Evolutionary conservation across 2,329 filamentous ascomycete species (phyloP).

Genomic region (Pseudogymnoascus sp.): DNA sequence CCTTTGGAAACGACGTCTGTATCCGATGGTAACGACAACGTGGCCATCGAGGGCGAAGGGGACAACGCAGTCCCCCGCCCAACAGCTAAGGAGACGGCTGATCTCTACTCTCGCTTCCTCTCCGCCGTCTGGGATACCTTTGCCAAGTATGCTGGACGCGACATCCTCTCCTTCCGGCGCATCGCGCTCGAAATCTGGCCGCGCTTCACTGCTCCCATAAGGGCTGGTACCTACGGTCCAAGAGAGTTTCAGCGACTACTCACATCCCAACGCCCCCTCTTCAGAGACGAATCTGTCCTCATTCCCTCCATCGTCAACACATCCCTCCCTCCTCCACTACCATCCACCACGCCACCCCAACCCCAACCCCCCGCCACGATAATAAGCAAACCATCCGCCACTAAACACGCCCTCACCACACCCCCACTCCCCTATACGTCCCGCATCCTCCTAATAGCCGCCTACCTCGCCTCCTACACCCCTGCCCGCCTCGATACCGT

Average conservation of each 20-base stretch:
- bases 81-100: constrained; percentile 43
- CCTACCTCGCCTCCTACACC: constrained; percentile 77
- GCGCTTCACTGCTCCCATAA: constrained; percentile 70
- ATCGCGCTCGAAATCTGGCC: constrained; percentile 74
- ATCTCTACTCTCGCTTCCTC: constrained; percentile 74
- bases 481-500: constrained; percentile 61
- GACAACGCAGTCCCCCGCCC: constrained; percentile 16
- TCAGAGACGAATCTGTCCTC: constrained; percentile 64
- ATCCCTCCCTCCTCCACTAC: constrained; percentile 12
- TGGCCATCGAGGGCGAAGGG: background rate
- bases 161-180: constrained; percentile 62
- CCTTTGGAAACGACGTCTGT: constrained; percentile 23
- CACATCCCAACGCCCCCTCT: constrained; percentile 57
- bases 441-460: constrained; percentile 63
- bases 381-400: constrained; percentile 13
- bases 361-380: background rate
- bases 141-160: constrained; percentile 69
- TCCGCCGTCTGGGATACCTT: constrained; percentile 82
- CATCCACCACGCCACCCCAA: constrained; percentile 8
- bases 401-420: constrained; percentile 27
- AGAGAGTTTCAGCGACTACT: constrained; percentile 81
- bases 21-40: background rate
- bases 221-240: constrained; percentile 61
- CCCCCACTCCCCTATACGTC: constrained; percentile 57
- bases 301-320: constrained; percentile 50